Base-by-base conservation (phyloP, 1,284 basidiomycete genomes). In the Puccinia novopanici region DNA sequence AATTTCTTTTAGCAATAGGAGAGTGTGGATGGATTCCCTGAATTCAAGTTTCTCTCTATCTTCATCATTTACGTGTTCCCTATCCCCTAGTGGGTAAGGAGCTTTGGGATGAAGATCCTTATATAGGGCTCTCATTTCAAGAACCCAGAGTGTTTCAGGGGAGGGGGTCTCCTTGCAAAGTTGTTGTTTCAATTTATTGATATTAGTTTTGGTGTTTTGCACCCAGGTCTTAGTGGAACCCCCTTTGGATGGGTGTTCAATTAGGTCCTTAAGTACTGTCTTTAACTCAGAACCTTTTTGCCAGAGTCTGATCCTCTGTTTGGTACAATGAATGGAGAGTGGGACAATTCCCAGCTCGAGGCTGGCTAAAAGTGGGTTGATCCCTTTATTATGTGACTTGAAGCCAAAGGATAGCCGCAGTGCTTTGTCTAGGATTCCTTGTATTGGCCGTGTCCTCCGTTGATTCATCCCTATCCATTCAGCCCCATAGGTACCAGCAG, bases 401-500 rank as follows among this genome's bases (percentile, higher is more conserved):
- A 15, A 17, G 9, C 59, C 59, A 61, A 17, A 61, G 13, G 8
- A 3, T 1, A 61, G 34, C 0, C 30, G 3, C 12, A 17, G 2
- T 2, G 59, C 8, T 61, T 17, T 12, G 15, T 61, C 59, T 0
- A 61, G 0, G 15, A 61, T 15, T 0, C 10, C 15, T 37, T 61
- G 59, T 6, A 61, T 61, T 27, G 30, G 8, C 9, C 12, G 3
- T 5, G 55, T 57, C 37, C 54, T 59, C 13, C 40, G 59, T 19
- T 59, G 34, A 5, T n/a, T 12, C 72, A 74, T 57, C 2, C 52
- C 34, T 0, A 75, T 34, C 57, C 73, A 75, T 30, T 75, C 55
- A 24, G 40, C 55, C 2, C 55, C 22, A 19, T 75, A 75, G 22
- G 22, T n/a, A 0, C 73, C 55, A 22, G 40, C 10, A 13, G 40